A percentile compares a stretch with the other conserved stretches of the same genome.
Evolutionary conservation across 2,329 filamentous ascomycete species (phyloP).

Genomic region (Diatrype stigma): DNA sequence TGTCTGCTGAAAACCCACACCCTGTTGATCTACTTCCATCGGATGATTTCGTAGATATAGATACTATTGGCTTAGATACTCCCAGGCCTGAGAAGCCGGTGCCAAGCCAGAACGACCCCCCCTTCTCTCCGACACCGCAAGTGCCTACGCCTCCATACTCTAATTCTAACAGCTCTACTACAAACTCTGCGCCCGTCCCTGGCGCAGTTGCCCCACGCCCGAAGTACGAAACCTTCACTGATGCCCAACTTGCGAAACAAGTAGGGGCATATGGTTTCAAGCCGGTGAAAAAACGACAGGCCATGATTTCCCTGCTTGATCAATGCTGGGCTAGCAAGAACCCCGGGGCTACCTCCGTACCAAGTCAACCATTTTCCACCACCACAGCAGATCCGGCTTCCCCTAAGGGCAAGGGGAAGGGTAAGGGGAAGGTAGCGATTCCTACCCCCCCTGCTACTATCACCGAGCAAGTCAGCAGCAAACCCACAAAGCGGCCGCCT

Average conservation of each 20-base stretch:
- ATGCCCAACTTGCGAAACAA: conserved; percentile 57
- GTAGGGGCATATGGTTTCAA: conserved; percentile 69
- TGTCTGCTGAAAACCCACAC: background rate
- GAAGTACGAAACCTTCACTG: conserved; percentile 58
- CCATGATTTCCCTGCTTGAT: conserved; percentile 66
- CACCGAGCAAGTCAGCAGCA: conserved; percentile 1
- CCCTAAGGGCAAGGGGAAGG: conserved; percentile 11
- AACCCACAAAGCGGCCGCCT: conserved; percentile 30
- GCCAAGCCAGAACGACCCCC: conserved; percentile 7
- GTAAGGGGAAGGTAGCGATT: conserved; percentile 1
- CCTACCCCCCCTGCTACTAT: conserved; percentile 1
- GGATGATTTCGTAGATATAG: conserved; percentile 25
- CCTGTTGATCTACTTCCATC: conserved; percentile 1
- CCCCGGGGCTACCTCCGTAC: conserved; percentile 5
- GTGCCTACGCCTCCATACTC: conserved; percentile 2
- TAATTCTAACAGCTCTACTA: conserved; percentile 1
- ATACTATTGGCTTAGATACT: conserved; percentile 14
- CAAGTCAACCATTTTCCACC: conserved; percentile 16
- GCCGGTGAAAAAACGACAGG: conserved; percentile 59
- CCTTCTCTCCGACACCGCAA: conserved; percentile 13
- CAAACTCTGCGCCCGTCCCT: background rate
- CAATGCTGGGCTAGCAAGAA: conserved; percentile 66
- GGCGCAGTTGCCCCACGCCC: conserved; percentile 34
- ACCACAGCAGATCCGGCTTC: conserved; percentile 12
- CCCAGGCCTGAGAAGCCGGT: conserved; percentile 1